Conservation (phyloP, 768 basidiomycete species). For the Suillus tomentosus region DNA sequence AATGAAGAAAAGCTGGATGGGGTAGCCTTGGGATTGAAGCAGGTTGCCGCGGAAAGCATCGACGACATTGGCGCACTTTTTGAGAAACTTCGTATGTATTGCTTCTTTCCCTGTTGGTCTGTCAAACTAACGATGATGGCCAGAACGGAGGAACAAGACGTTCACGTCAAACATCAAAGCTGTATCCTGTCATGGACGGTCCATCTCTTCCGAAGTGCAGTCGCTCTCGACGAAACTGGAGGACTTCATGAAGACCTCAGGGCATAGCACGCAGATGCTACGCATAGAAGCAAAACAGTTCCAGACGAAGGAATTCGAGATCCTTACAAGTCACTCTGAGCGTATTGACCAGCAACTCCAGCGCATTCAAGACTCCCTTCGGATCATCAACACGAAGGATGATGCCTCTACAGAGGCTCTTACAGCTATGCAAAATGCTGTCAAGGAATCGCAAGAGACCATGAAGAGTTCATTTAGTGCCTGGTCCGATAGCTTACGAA, state of each 20-base stretch:
- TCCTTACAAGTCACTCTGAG: slow-evolving; percentile 49
- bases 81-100: slow-evolving; percentile 74
- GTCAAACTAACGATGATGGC: slow-evolving; percentile 14
- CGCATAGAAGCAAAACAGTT: slow-evolving; percentile 58
- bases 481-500: slow-evolving; percentile 59
- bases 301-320: slow-evolving; percentile 56
- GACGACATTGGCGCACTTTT: slow-evolving; percentile 72
- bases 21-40: slow-evolving; percentile 72
- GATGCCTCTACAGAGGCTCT: slow-evolving; percentile 55
- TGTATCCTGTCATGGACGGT: slow-evolving; percentile 62
- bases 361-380: slow-evolving; percentile 52
- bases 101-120: slow-evolving; percentile 1
- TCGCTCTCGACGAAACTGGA: slow-evolving; percentile 59
- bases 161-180: slow-evolving; percentile 66
- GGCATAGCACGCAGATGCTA: slow-evolving; percentile 54
- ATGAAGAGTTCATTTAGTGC: slow-evolving; percentile 52
- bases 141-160: slow-evolving; percentile 74
- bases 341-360: slow-evolving; percentile 61
- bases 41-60: slow-evolving; percentile 65
- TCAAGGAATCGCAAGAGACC: slow-evolving; percentile 54
- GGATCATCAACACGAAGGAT: slow-evolving; percentile 58
- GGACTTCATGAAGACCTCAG: slow-evolving; percentile 59
- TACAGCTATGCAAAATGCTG: slow-evolving; percentile 43
- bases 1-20: slow-evolving; percentile 71
- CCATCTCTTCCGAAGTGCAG: slow-evolving; percentile 55